phyloP scores from a whole-genome alignment of 768 basidiomycete genomes.

The Podaxis pistillaris region DNA sequence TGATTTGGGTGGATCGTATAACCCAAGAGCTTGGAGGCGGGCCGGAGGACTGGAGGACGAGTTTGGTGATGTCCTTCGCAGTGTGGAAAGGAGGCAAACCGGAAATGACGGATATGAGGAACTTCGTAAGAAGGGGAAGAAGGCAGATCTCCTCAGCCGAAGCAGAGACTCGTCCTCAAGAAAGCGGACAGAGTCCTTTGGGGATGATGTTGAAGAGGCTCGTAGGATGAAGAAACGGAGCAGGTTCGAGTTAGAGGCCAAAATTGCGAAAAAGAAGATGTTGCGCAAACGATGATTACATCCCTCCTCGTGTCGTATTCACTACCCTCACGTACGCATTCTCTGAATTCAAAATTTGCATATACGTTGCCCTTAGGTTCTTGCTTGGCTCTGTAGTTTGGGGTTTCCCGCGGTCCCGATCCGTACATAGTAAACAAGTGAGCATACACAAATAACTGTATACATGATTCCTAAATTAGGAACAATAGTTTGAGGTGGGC shows the following conservation, averaged over 20 bases:
- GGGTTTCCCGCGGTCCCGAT: background rate
- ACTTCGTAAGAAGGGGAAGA: slow-evolving; percentile 66
- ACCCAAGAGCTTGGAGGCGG: slow-evolving; percentile 51
- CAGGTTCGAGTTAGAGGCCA: slow-evolving; percentile 49
- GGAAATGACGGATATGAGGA: slow-evolving; percentile 80
- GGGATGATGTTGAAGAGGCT: slow-evolving; percentile 28
- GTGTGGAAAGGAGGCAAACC: slow-evolving; percentile 47
- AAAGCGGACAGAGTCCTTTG: slow-evolving; percentile 25
- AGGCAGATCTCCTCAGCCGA: slow-evolving; percentile 56
- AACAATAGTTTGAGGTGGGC: slow-evolving; percentile 6
- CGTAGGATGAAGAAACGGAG: slow-evolving; percentile 40
- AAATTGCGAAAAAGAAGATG: slow-evolving; percentile 37
- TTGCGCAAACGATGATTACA: slow-evolving; percentile 15
- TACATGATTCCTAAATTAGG: slow-evolving; percentile 3
- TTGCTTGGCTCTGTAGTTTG: too few species aligned
- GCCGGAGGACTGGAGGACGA: slow-evolving; percentile 81
- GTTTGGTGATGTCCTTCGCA: slow-evolving; percentile 75
- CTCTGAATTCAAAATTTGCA: too few species aligned
- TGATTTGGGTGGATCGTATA: slow-evolving; percentile 40
- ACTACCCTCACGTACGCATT: background rate
- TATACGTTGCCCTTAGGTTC: too few species aligned
- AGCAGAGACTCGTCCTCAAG: slow-evolving; percentile 38
- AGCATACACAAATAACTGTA: background rate
- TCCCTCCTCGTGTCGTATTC: background rate
- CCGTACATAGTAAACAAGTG: background rate